Percentiles rank a stretch among this genome's conserved stretches.
Evolutionary conservation across 495 filamentous ascomycete species (phyloP).

Genomic region (Articulospora tetracladia): DNA sequence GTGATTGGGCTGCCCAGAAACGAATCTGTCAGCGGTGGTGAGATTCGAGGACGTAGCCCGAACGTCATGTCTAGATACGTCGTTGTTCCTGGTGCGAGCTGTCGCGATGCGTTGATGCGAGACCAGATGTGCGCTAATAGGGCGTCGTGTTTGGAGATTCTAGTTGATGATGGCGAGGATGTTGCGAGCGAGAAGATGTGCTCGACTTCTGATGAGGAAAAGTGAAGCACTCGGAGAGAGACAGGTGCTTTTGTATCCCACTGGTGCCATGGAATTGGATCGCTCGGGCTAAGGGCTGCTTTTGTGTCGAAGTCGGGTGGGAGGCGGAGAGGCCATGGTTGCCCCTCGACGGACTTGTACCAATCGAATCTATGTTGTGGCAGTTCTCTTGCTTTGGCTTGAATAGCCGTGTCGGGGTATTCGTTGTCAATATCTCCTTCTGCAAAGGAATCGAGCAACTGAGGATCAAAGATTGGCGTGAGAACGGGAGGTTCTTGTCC

Average conservation of each 20-base stretch:
- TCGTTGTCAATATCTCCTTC: conserved; percentile 20
- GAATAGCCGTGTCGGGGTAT: conserved; percentile 23
- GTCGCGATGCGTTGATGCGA: conserved; percentile 32
- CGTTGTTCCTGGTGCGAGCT: conserved; percentile 17
- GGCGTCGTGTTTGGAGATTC: conserved; percentile 33
- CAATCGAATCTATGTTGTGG: conserved; percentile 36
- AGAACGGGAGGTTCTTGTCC: conserved; percentile 1
- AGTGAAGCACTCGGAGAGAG: conserved; percentile 32
- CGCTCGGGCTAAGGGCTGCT: conserved; percentile 25
- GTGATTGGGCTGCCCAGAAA: conserved; percentile 35
- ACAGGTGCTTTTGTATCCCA: conserved; percentile 29
- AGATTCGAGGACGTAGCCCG: conserved; percentile 29
- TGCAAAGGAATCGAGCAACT: conserved; percentile 28
- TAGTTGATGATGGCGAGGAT: conserved; percentile 1
- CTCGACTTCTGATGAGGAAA: conserved; percentile 22
- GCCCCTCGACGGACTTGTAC: conserved; percentile 26
- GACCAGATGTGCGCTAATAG: conserved; percentile 37
- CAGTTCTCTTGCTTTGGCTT: conserved; percentile 25
- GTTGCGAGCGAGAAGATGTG: conserved; percentile 20
- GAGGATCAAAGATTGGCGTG: conserved; percentile 31
- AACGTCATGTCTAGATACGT: conserved; percentile 33
- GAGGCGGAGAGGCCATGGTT: conserved; percentile 21
- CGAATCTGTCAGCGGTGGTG: conserved; percentile 30
- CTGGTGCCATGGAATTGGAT: conserved; percentile 33
- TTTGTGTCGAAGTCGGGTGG: conserved; percentile 20